phyloP scores from a whole-genome alignment of 1,139 yeast genomes.

The Diutina mesorugosa region DNA sequence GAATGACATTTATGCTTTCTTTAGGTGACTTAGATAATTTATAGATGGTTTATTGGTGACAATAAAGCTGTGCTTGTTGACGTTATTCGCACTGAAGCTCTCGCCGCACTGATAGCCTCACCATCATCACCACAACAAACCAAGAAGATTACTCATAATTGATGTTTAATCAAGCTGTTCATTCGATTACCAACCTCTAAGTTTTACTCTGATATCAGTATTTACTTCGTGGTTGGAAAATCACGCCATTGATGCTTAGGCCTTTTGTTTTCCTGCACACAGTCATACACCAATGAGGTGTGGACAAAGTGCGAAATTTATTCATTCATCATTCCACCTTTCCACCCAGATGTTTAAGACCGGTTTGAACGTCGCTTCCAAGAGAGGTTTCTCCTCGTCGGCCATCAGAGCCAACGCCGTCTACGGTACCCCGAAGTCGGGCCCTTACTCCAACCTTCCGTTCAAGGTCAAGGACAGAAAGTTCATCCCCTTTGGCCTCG shows the following conservation, averaged over 20 bases:
- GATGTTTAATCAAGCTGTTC: too few relatives aligned
- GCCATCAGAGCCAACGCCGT: slow-evolving; percentile 5
- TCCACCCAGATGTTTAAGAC: not conserved
- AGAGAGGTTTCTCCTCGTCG: not conserved
- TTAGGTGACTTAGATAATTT: too few relatives aligned
- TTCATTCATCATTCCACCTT: not conserved
- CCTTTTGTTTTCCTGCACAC: not conserved
- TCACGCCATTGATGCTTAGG: not conserved
- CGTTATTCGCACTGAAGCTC: too few relatives aligned
- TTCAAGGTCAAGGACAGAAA: slow-evolving; percentile 88
- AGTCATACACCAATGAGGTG: not conserved
- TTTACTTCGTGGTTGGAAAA: too few relatives aligned
- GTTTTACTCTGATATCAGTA: too few relatives aligned
- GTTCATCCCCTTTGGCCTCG: slow-evolving; percentile 62
- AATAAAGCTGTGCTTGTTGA: too few relatives aligned
- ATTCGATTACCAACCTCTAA: too few relatives aligned
- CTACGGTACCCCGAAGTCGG: slow-evolving; percentile 49
- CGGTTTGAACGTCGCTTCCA: slow-evolving; percentile 1
- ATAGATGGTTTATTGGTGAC: too few relatives aligned
- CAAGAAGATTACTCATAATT: too few relatives aligned
- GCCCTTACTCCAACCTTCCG: slow-evolving; percentile 86
- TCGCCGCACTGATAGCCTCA: too few relatives aligned
- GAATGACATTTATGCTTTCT: too few relatives aligned
- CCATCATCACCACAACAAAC: too few relatives aligned
- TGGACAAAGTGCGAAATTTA: not conserved